These are phyloP conservation scores for Ogataea siamensis DNA, from an alignment of 805 yeast genomes.

Conservation along the genomic window DNA sequence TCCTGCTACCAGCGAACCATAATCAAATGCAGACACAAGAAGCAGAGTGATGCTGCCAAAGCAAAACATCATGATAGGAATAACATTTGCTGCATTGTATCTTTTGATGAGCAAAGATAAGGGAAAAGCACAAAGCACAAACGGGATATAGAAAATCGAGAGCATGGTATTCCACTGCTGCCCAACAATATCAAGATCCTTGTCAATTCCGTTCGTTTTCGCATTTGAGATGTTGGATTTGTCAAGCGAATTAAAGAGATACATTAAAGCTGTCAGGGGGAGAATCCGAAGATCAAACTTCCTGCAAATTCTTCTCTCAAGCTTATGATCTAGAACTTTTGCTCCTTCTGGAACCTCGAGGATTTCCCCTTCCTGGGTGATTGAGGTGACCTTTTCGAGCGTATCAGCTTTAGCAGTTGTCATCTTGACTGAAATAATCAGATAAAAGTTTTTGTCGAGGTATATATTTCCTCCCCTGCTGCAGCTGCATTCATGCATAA, in stretches of 20 bases:
- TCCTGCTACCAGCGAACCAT: conserved; percentile 33
- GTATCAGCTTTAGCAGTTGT: background rate
- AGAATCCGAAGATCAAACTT: conserved; percentile 44
- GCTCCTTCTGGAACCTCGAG: conserved; percentile 1
- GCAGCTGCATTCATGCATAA: background rate
- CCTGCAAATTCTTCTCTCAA: conserved; percentile 34
- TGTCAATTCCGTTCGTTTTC: conserved; percentile 44
- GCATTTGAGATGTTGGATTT: conserved; percentile 50
- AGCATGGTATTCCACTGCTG: conserved; percentile 45
- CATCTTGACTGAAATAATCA: too few relatives aligned
- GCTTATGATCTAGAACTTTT: conserved; percentile 4
- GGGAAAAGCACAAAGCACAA: conserved; percentile 45
- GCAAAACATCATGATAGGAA: conserved; percentile 43
- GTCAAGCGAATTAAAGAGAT: conserved; percentile 47
- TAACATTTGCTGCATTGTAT: conserved; percentile 42
- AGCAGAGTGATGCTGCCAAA: conserved; percentile 44
- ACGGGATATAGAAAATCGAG: conserved; percentile 45
- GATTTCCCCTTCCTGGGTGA: background rate
- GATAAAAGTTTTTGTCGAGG: background rate
- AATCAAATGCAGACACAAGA: conserved; percentile 39
- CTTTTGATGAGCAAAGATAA: conserved; percentile 38
- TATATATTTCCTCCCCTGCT: background rate
- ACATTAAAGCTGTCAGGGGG: conserved; percentile 45
- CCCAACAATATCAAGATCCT: conserved; percentile 40
- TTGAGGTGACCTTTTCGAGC: background rate